These are phyloP conservation scores for Dipodascopsis uninucleata DNA, from an alignment of 805 yeast species.

Conservation along the genomic window DNA sequence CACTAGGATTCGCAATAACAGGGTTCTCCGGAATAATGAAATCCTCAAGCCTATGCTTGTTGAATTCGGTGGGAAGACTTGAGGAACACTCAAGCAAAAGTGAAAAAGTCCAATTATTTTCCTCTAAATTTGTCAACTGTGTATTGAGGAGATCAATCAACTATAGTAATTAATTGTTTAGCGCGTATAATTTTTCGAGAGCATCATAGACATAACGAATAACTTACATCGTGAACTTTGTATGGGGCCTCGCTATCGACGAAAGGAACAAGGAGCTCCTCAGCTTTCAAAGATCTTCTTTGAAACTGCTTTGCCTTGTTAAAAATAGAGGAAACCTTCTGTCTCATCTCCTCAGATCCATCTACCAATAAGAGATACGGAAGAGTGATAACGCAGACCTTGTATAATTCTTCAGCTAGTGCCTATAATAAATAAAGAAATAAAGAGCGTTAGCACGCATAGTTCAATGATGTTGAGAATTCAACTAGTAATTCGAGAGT, in stretches of 20 bases:
- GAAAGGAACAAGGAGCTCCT: slow-evolving; percentile 15
- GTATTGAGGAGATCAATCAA: slow-evolving; percentile 9
- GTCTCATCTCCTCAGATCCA: slow-evolving; percentile 5
- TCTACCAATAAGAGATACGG: slow-evolving; percentile 20
- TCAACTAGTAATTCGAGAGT: not conserved
- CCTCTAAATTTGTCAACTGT: slow-evolving; percentile 16
- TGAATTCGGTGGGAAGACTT: slow-evolving; percentile 26
- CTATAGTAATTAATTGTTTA: slow-evolving; percentile 2
- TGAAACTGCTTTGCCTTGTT: slow-evolving; percentile 9
- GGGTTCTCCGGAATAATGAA: slow-evolving; percentile 34
- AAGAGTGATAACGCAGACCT: slow-evolving; percentile 8
- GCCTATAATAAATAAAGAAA: not conserved
- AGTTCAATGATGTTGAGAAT: not conserved
- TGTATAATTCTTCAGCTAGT: slow-evolving; percentile 12
- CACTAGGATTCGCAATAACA: not conserved
- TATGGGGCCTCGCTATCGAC: slow-evolving; percentile 26
- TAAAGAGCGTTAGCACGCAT: not conserved
- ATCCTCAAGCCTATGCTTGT: slow-evolving; percentile 5
- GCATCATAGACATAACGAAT: slow-evolving; percentile 1
- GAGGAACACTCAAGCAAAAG: slow-evolving; percentile 36
- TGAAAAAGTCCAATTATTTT: slow-evolving; percentile 26
- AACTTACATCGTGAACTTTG: slow-evolving; percentile 13
- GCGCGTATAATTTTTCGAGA: slow-evolving; percentile 1
- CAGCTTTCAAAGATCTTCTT: slow-evolving; percentile 5
- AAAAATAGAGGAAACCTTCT: slow-evolving; percentile 3